Conservation (phyloP, 352 stramenopile species). For the Phytopythium cucurbitacearum region DNA sequence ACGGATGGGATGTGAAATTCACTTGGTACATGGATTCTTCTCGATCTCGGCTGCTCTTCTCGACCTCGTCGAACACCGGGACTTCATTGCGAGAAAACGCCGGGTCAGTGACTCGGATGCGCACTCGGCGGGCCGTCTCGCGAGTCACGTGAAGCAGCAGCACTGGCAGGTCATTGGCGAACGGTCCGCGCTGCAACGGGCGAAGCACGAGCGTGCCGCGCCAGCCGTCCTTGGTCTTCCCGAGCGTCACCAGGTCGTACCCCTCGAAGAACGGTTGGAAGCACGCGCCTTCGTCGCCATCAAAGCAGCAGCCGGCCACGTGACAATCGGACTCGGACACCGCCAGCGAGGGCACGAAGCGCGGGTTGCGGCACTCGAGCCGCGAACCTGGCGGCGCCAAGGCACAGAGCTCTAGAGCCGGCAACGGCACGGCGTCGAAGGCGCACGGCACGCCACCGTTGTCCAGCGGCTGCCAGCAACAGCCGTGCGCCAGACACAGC, state of each 20-base stretch:
- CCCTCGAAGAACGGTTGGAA: constrained; percentile 69
- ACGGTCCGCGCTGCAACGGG: constrained; percentile 43
- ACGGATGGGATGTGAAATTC: constrained; percentile 60
- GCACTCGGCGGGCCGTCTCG: constrained; percentile 40
- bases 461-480: constrained; percentile 71
- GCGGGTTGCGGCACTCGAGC: constrained; percentile 72
- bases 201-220: constrained; percentile 46
- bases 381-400: constrained; percentile 35
- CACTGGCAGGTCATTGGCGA: constrained; percentile 69
- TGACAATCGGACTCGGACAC: constrained; percentile 31
- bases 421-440: constrained; percentile 31
- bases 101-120: constrained; percentile 80
- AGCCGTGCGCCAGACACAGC: constrained; percentile 75
- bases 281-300: constrained; percentile 30
- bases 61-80: constrained; percentile 17
- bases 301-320: constrained; percentile 71
- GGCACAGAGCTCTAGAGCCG: constrained; percentile 17
- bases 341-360: constrained; percentile 32
- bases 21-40: constrained; percentile 32
- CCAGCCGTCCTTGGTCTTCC: constrained; percentile 51
- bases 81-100: constrained; percentile 74
- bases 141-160: constrained; percentile 61
- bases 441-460: constrained; percentile 58
- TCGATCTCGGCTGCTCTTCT: constrained; percentile 1
- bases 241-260: constrained; percentile 62